phyloP scores from a whole-genome alignment of 352 stramenopile genomes.

The Globisporangium viniferum region DNA sequence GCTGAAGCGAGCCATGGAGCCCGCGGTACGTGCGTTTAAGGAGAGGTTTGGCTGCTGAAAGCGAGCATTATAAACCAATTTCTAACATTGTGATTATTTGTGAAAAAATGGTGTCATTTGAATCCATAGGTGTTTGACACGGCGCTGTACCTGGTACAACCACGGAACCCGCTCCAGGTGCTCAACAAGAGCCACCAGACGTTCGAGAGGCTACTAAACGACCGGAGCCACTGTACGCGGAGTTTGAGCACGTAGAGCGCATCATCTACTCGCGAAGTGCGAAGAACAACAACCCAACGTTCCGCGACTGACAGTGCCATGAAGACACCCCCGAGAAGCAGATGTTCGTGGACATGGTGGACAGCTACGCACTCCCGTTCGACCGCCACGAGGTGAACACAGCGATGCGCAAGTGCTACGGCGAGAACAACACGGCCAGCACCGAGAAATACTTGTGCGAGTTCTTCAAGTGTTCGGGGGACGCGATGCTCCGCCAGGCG shows the following conservation, averaged over 20 bases:
- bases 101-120: not conserved
- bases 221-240: not conserved
- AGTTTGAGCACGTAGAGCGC: not conserved
- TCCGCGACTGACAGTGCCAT: not conserved
- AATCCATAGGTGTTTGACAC: not conserved
- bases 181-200: not conserved
- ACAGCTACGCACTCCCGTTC: constrained; percentile 30
- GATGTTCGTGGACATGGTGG: constrained; percentile 28
- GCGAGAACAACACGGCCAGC: constrained; percentile 3
- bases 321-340: constrained; percentile 6
- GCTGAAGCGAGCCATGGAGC: constrained; percentile 5
- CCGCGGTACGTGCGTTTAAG: not conserved
- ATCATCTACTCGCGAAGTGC: not conserved
- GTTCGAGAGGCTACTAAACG: not conserved
- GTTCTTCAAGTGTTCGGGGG: constrained; percentile 4
- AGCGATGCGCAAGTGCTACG: not conserved
- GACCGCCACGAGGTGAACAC: constrained; percentile 5
- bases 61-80: not conserved
- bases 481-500: not conserved
- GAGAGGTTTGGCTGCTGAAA: not conserved
- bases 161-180: not conserved
- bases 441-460: not conserved
- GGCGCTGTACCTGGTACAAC: not conserved
- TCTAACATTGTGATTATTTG: not conserved
- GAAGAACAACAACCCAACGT: not conserved